A percentile compares a stretch with the other conserved stretches of the same genome.
Conservation (phyloP, 768 basidiomycete species). For the Russula compacta region DNA sequence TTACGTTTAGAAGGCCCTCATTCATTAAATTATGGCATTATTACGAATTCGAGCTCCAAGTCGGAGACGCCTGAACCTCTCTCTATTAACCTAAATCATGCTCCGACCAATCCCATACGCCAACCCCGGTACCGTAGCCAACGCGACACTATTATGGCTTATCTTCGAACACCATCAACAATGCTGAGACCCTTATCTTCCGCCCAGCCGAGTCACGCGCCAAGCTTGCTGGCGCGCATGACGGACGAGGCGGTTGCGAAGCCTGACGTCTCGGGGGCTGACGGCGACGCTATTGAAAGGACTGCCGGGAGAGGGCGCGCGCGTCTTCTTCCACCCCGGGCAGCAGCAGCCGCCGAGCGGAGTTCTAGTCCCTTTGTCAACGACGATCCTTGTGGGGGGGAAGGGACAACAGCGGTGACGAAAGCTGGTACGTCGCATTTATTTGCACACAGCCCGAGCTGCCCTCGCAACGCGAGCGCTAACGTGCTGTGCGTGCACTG, state of each 20-base stretch:
- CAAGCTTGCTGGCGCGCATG: background rate
- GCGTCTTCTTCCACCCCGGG: background rate
- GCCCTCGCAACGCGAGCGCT: constrained; percentile 8
- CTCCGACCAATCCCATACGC: constrained; percentile 9
- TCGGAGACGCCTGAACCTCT: background rate
- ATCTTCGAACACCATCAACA: constrained; percentile 27
- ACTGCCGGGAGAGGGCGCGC: background rate
- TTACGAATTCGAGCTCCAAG: background rate
- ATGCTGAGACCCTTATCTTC: background rate
- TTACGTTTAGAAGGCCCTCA: background rate
- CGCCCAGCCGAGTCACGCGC: background rate
- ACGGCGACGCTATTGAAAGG: background rate
- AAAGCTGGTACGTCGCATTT: constrained; percentile 11
- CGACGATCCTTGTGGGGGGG: constrained; percentile 1
- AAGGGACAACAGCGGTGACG: background rate
- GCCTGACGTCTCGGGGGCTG: background rate
- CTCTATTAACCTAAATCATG: background rate
- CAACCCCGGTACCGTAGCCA: constrained; percentile 35
- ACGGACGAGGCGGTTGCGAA: background rate
- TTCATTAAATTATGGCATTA: background rate
- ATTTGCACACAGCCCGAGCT: constrained; percentile 5
- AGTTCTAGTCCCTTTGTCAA: background rate
- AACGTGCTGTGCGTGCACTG: background rate
- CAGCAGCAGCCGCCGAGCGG: background rate
- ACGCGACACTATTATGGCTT: constrained; percentile 39